Base-by-base conservation (phyloP, 345 rosid species). In the Brassica rapa region DNA sequence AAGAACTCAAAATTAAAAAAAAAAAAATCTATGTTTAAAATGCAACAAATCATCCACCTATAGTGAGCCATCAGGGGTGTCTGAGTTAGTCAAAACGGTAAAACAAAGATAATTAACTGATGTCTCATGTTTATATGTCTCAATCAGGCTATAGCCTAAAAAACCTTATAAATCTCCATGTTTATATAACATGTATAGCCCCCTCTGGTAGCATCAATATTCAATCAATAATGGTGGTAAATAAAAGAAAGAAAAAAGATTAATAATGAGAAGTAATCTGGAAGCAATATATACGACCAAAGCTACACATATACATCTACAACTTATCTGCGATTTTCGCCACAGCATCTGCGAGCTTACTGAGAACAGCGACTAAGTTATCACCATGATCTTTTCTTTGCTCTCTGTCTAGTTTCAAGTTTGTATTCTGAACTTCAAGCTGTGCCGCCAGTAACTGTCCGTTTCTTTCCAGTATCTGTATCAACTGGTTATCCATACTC, bases 241-340 rank as follows among this genome's bases (percentile, higher is more conserved):
- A 39, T 35, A 32, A 51, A 30, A 35, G 41, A 35, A 1, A 62
- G 21, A n/a, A 77, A 15, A 4, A 68, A 12, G 46, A 73, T 11
- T 29, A 62, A 56, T n/a, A 29, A 73, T 62, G 77, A 70, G 39
- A 61, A 53, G 68, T 35, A 72, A 73, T 67, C 33, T 33, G 1
- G 33, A 32, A 63, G 33, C 43, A 46, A 71, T 70, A 71, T 70
- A 60, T 60, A 46, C 76, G 62, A 46, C 72, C 41, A 65, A 27
- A 12, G 71, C 43, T 14, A 65, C 69, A 27, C 41, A 75, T 66
- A 35, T 14, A 27, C 59, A 24, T 63, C 88, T 89, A 90, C 84
- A 93, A 83, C 87, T 91, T 95, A 79, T 93, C 97, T 0, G 98
- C 98, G 15, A 95, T 91, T 72, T 87, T 93, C 5, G 87, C 91